Evolutionary conservation across 208 protist species (phyloP), one percentile per base, ranked within the genome.

Genomic region (Zelonia costaricensis): DNA sequence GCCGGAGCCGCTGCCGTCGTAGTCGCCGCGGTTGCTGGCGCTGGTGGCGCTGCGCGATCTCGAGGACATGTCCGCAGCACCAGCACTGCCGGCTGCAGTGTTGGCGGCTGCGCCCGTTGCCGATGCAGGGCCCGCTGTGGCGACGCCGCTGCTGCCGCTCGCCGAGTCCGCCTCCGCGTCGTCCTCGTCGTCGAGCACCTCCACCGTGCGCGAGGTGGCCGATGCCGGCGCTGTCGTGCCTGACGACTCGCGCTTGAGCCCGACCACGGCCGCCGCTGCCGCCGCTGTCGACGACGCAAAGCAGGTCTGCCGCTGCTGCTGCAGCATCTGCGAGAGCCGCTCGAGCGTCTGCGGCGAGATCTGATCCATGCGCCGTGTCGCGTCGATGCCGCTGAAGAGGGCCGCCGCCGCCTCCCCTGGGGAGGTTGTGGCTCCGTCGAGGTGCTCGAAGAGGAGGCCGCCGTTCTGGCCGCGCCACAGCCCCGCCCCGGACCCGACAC

Each of bases 391-490:
- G n/a, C 47, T 39, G n/a, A 54, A 63, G 16, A 55, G 31, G 35
- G 53, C 68, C 10, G 59, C 51, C 0, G 49, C 27, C 0, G 54
- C 43, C 23, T 60, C 67, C 1, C 3, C 44, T 13, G 12, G 22
- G 22, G 36, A 48, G 9, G 57, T 45, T n/a, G 38, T 40, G 8
- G 39, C 20, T 15, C 25, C 35, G 4, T 71, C 65, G 8, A 63
- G 13, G 25, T 71, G 45, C 33, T 73, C 72, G 23, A 78, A 73
- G 20, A 78, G 56, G 6, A 78, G 40, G 3, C 72, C 72, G 1
- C 72, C 72, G 22, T 74, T 68, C 30, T 74, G 60, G 6, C 72
- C 72, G 4, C 72, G 64, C 15, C 65, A 42, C 25, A 74, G 33
- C 25, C 51, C 61, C 3, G 36, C 18, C 9, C 36, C 36, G 7